Evolutionary conservation across 2,329 filamentous ascomycete genomes (phyloP), one percentile per base, ranked within the genome.

Genomic region (Botrytis deweyae): DNA sequence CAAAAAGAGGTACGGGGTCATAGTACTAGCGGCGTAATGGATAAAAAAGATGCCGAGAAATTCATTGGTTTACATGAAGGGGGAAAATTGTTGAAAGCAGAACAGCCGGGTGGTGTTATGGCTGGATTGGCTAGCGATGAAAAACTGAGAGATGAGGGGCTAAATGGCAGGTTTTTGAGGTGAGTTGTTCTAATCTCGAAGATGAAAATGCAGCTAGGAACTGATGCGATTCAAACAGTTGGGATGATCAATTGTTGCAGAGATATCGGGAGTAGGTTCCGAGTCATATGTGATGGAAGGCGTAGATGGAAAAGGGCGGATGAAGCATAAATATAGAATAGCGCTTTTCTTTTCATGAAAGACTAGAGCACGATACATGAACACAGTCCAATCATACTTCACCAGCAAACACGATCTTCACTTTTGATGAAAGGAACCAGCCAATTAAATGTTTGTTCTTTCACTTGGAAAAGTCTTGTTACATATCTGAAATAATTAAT

Each of bases 101-200:
- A 97, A 79, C 91, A 94, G 83, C 93, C 95, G 0, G 95, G 94
- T 0, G 85, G 91, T 82, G 93, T 98, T 20, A 95, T 98, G 83
- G 95, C 94, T 4, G 92, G 89, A 79, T 85, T 98, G 76, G 91
- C 90, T 0, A 82, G 93, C 25, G 85, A 87, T 65, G 92, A 93
- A n/a, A 85, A 87, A 64, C 20, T 71, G 18, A 92, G 90, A 9
- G 86, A 88, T 5, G 88, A 84, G 72, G 88, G 90, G 29, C 83
- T 98, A 77, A 95, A 88, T 79, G 96, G 96, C 42, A 90, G 90
- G 79, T 94, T 93, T 80, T 83, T 96, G 78, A 90, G 83, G 89
- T 93, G 86, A 76, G 87, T 85, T 29, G 25, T 58, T 58, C 44
- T 68, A 55, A 6, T 68, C 44, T 69, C 22, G 40, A n/a, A 22